Percentiles rank a stretch among this genome's conserved stretches.
These are phyloP conservation scores for Neophaeococcomyces aloes DNA, from an alignment of 2,329 filamentous ascomycete species.

Conservation along the genomic window DNA sequence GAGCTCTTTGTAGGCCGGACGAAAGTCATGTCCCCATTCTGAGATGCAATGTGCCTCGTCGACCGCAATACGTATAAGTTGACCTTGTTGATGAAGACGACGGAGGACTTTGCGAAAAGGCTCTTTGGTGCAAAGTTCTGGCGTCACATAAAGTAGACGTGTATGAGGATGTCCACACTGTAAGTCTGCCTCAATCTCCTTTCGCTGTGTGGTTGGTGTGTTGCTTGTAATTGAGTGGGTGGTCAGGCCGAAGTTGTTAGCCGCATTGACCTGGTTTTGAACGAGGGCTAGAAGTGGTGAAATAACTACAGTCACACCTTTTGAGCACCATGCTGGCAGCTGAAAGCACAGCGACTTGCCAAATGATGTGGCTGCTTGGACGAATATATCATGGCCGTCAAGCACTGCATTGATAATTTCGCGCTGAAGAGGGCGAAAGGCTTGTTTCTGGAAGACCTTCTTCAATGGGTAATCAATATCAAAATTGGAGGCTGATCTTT, in stretches of 20 bases:
- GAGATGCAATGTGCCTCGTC: constrained; percentile 96
- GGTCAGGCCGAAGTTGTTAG: constrained; percentile 62
- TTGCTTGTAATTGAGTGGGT: constrained; percentile 83
- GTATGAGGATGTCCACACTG: constrained; percentile 77
- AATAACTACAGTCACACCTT: constrained; percentile 81
- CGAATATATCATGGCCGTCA: constrained; percentile 77
- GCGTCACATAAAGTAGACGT: constrained; percentile 83
- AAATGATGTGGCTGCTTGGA: constrained; percentile 67
- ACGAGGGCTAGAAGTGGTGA: constrained; percentile 83
- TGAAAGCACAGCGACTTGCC: constrained; percentile 93
- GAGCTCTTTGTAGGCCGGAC: constrained; percentile 79
- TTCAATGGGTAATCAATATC: constrained; percentile 67
- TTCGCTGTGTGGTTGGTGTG: constrained; percentile 54
- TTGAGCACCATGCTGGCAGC: constrained; percentile 75
- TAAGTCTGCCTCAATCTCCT: constrained; percentile 66
- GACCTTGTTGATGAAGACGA: constrained; percentile 65
- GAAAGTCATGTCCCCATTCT: constrained; percentile 96
- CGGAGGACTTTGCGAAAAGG: constrained; percentile 65
- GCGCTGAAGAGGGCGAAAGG: constrained; percentile 74
- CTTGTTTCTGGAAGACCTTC: constrained; percentile 60
- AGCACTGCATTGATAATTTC: constrained; percentile 79
- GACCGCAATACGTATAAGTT: constrained; percentile 78
- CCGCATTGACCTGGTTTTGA: constrained; percentile 85
- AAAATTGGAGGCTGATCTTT: constrained; percentile 15
- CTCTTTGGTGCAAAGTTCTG: constrained; percentile 71